Percentiles rank a stretch among this genome's conserved stretches.
Conservation (phyloP, 805 yeast genomes). For the Candida koratica region DNA sequence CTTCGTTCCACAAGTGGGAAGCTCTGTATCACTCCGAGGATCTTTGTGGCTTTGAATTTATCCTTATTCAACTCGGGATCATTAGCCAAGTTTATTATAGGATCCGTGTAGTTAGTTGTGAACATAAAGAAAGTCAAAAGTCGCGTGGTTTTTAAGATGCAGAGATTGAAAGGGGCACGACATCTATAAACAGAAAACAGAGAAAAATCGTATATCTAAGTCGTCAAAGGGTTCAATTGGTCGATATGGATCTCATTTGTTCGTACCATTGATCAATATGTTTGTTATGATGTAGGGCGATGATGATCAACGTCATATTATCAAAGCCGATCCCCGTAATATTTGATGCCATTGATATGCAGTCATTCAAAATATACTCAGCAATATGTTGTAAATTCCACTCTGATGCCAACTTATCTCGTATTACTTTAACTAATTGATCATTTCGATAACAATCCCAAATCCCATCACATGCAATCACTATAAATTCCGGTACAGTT, state of each 20-base stretch:
- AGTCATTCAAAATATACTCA: constrained; percentile 58
- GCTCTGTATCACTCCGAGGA: constrained; percentile 40
- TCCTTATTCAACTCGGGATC: constrained; percentile 47
- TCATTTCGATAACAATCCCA: constrained; percentile 53
- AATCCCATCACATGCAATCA: constrained; percentile 45
- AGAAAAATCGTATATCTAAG: too few species aligned
- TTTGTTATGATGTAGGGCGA: constrained; percentile 50
- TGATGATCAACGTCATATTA: constrained; percentile 72
- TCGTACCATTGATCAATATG: constrained; percentile 56
- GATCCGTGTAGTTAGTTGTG: constrained; percentile 38
- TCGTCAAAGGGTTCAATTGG: too few species aligned
- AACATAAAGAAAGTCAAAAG: too few species aligned
- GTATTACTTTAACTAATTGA: constrained; percentile 49
- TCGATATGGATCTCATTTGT: too few species aligned
- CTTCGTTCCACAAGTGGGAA: constrained; percentile 42
- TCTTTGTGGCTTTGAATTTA: constrained; percentile 35
- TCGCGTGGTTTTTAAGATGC: too few species aligned
- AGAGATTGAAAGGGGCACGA: too few species aligned
- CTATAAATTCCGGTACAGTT: constrained; percentile 32
- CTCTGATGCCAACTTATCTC: constrained; percentile 56
- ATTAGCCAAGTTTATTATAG: constrained; percentile 43
- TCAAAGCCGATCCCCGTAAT: constrained; percentile 79
- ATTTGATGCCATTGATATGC: constrained; percentile 67
- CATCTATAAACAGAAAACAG: too few species aligned
- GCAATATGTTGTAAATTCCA: constrained; percentile 56